Conservation (phyloP, 2,329 filamentous ascomycete species). For the Scedosporium apiospermum region DNA sequence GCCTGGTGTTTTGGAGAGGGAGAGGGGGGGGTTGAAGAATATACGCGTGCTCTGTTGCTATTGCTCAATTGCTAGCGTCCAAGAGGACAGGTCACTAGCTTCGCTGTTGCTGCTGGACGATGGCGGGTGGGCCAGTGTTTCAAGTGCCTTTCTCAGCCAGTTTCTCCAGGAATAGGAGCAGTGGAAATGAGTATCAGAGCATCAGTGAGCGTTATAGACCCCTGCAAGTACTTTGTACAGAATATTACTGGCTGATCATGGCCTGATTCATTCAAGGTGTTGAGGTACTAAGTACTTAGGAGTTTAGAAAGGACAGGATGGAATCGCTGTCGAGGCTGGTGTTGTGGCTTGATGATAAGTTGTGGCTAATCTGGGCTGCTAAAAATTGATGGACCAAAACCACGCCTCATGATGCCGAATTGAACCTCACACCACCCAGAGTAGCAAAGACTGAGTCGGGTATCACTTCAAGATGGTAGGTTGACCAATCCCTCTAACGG, state of each 20-base stretch:
- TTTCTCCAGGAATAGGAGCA: neutral
- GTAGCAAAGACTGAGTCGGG: neutral
- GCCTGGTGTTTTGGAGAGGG: conserved; percentile 10
- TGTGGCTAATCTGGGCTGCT: neutral
- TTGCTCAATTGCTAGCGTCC: neutral
- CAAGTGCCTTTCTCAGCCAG: neutral
- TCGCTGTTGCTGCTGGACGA: neutral
- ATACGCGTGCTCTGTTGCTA: neutral
- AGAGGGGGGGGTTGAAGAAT: conserved; percentile 9
- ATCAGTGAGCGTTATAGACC: neutral
- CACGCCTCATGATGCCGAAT: neutral
- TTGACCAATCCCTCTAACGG: neutral
- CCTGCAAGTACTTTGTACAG: neutral
- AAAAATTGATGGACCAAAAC: neutral
- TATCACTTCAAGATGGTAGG: conserved; percentile 10
- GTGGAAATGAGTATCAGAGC: neutral
- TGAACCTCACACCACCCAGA: neutral
- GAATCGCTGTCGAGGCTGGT: neutral
- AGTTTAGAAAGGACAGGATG: no score
- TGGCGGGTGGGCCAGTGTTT: neutral
- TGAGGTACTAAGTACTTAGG: no score
- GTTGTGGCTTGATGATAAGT: neutral
- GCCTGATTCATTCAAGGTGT: neutral
- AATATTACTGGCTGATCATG: neutral
- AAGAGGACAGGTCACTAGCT: conserved; percentile 1